Evolutionary conservation across 163 green algal species (phyloP), one percentile per base, ranked within the genome.

Genomic region (Scenedesmus sp.): DNA sequence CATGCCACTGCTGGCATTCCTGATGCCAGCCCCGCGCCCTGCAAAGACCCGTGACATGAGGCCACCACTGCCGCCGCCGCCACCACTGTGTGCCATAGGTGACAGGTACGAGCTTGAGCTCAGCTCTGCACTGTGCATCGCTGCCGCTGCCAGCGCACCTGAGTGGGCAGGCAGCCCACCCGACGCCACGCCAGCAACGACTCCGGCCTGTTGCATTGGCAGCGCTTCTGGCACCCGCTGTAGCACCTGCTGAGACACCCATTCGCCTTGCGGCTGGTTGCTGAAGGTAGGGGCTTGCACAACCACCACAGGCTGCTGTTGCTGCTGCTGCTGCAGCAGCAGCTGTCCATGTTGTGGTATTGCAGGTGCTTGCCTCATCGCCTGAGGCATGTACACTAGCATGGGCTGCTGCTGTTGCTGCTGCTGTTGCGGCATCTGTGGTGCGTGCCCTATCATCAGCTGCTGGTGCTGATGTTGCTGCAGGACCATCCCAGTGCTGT

Each of bases 381-480:
- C 23, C 10, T 62, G 46, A 9, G 81, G 82, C 56, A 34, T 87
- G 54, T 87, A 20, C 15, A 59, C 54, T 3, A 46, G 7, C 12
- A 46, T 86, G 12, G 18, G 82, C 82, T 55, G 46, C 52, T 67
- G n/a, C 15, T 77, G 23, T 57, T 76, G 83, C 56, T 76, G 20
- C 56, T 62, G 26, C 84, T 82, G 84, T 12, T 52, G 79, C 79
- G n/a, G 6, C 23, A 54, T 16, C 23, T 82, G 74, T 18, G 16
- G 9, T 6, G 74, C 74, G 20, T 82, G 6, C 4, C 10, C 8
- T 23, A 26, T 13, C 67, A 23, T 46, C 7, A 57, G 76, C 76
- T 84, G 76, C 76, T 84, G 76, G 5, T 84, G 76, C 26, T 84
- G 76, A 6, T 84, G 26, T 16, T 55, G 76, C n/a, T 84, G 79